Evolutionary conservation across 176 grass and related monocot species (phyloP), one percentile per base, ranked within the genome.

Genomic region (Ensete glaucum): DNA sequence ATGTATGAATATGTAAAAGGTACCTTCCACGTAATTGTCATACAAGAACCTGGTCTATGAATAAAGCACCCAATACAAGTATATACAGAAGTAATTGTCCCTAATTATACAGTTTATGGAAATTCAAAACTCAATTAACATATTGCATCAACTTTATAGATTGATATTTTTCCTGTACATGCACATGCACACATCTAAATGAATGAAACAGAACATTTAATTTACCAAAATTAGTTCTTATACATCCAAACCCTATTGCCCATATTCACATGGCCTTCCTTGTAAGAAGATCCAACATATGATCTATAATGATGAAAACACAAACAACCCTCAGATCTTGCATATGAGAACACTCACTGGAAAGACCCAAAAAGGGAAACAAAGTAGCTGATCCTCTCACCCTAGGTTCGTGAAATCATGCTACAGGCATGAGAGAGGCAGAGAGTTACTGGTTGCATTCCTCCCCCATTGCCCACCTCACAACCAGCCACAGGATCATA

Each of bases 391-490:
- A 43, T 43, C 34, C 34, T 43, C 67, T 57, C 71, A 50, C 69
- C 59, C 52, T 92, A 96, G 85, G 73, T 89, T 86, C 89, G 81
- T 82, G 87, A 80, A 85, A 73, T 86, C 83, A 86, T 85, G 82
- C 93, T 92, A 79, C 85, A 90, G 79, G 93, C 92, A 67, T 87
- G 87, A 20, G 85, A 86, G 14, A 96, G 77, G 17, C 79, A 59
- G 58, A 59, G 49, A 67, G 89, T 64, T 29, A 72, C 83, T 66
- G 79, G 77, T 70, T 66, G 90, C 0, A 85, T 82, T 51, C 13
- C 72, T 79, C 59, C 92, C 24, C 67, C 81, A 60, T 50, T 80
- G 74, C 69, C 82, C 25, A 52, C 73, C 19, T 52, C 80, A 71
- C 79, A 79, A 14, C 63, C 83, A 71, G 81, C 63, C 21, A 82